phyloP scores from a whole-genome alignment of 306 rosid genomes.

The Vicia villosa region DNA sequence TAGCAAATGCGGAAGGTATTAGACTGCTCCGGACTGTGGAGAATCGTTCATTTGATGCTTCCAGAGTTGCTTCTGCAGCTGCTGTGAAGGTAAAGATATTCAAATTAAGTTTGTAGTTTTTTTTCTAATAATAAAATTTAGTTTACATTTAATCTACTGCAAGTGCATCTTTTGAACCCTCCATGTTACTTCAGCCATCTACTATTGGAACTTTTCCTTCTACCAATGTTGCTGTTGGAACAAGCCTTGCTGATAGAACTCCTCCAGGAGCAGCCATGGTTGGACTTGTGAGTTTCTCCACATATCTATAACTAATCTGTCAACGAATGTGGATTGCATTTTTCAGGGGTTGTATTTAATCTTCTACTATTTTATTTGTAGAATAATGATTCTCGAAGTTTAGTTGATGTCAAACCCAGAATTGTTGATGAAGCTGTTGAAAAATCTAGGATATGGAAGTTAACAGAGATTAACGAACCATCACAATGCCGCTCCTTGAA shows the following conservation, averaged over 20 bases:
- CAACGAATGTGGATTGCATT: constrained; percentile 31
- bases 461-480: constrained; percentile 76
- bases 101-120: constrained; percentile 27
- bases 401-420: constrained; percentile 91
- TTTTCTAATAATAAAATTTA: constrained; percentile 25
- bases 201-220: constrained; percentile 68
- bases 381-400: constrained; percentile 82
- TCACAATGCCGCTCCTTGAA: constrained; percentile 87
- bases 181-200: constrained; percentile 61
- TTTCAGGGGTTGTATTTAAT: constrained; percentile 14
- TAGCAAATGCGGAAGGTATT: constrained; percentile 87
- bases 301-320: constrained; percentile 26
- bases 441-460: constrained; percentile 91
- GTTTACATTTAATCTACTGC: constrained; percentile 28
- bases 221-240: constrained; percentile 65
- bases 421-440: constrained; percentile 78
- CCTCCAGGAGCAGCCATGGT: constrained; percentile 74
- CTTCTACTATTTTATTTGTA: constrained; percentile 44
- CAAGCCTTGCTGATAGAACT: constrained; percentile 83
- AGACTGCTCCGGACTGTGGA: constrained; percentile 85
- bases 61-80: constrained; percentile 87
- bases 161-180: constrained; percentile 37
- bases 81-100: constrained; percentile 71
- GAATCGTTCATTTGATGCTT: constrained; percentile 82
- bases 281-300: constrained; percentile 71